These are phyloP conservation scores for Amphirosellinia nigrospora DNA, from an alignment of 495 filamentous ascomycete genomes.

Conservation along the genomic window DNA sequence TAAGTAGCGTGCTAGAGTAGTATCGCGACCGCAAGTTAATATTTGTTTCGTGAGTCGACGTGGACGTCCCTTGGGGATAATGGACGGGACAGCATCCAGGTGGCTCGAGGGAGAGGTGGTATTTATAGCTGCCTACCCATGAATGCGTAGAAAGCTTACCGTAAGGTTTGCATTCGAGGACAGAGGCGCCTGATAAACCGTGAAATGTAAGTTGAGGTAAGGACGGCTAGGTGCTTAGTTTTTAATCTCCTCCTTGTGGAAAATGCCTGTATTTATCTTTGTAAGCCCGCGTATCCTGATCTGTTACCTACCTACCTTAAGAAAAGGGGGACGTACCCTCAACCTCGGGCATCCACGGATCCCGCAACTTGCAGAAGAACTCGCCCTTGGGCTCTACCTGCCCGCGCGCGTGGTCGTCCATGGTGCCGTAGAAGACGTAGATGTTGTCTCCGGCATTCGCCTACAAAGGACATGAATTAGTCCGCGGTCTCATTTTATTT, in stretches of 20 bases:
- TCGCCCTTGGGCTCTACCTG: conserved; percentile 70
- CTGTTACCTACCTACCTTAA: neutral
- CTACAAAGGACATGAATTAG: conserved; percentile 35
- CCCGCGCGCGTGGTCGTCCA: conserved; percentile 59
- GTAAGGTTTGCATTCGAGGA: too few relatives aligned
- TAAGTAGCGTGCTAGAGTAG: too few relatives aligned
- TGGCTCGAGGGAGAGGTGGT: too few relatives aligned
- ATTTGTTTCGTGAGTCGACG: too few relatives aligned
- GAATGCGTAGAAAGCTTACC: too few relatives aligned
- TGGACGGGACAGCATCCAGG: too few relatives aligned
- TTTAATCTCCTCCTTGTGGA: conserved; percentile 66
- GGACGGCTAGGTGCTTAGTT: too few relatives aligned
- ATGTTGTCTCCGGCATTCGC: conserved; percentile 62
- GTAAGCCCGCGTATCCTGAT: neutral
- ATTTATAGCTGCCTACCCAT: too few relatives aligned
- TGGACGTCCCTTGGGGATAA: too few relatives aligned
- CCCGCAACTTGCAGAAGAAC: conserved; percentile 66
- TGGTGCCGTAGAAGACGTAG: conserved; percentile 67
- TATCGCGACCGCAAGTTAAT: too few relatives aligned
- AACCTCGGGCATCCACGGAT: conserved; percentile 69
- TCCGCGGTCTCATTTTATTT: conserved; percentile 13
- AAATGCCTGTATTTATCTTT: conserved; percentile 47
- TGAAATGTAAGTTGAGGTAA: too few relatives aligned
- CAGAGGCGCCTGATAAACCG: too few relatives aligned
- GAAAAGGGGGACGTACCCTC: conserved; percentile 48